These are phyloP conservation scores for Gleditsia sinensis DNA, from an alignment of 306 rosid genomes.

Conservation along the genomic window DNA sequence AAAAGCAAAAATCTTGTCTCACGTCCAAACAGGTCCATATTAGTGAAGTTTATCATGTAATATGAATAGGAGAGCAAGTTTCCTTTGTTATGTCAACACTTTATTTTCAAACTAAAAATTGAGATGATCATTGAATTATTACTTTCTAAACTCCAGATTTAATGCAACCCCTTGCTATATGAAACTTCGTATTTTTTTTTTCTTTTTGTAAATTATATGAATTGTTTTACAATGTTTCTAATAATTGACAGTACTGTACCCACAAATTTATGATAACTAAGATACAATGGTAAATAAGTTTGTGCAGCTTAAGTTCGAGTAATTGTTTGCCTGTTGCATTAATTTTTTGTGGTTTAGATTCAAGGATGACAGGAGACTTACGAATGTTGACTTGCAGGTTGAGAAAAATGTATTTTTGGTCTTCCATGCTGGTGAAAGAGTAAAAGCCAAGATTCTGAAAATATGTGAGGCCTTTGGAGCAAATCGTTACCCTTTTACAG, in stretches of 20 bases:
- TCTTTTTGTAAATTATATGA: too few species aligned
- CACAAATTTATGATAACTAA: slow-evolving; percentile 14
- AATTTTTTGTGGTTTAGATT: slow-evolving; percentile 14
- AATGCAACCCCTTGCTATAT: too few species aligned
- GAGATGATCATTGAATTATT: slow-evolving; percentile 19
- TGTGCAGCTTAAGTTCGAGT: slow-evolving; percentile 4
- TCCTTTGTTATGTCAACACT: slow-evolving; percentile 19
- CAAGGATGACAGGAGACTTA: slow-evolving; percentile 28
- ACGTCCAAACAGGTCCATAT: too few species aligned
- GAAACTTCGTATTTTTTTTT: too few species aligned
- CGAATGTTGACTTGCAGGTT: slow-evolving; percentile 52
- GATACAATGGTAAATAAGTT: not conserved
- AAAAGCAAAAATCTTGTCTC: too few species aligned
- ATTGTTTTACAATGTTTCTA: slow-evolving; percentile 15
- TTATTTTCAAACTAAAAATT: slow-evolving; percentile 9
- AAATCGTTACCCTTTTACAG: slow-evolving; percentile 89
- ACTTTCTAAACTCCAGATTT: slow-evolving; percentile 6
- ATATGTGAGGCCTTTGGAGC: slow-evolving; percentile 98
- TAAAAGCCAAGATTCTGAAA: slow-evolving; percentile 84
- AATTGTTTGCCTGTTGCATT: not conserved
- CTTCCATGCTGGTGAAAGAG: slow-evolving; percentile 91
- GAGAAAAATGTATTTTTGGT: slow-evolving; percentile 95
- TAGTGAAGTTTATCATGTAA: slow-evolving; percentile 8
- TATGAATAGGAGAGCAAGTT: slow-evolving; percentile 17
- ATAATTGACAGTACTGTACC: too few species aligned